Conservation (phyloP, 352 stramenopile species). For the Aphanomyces stellatus region DNA sequence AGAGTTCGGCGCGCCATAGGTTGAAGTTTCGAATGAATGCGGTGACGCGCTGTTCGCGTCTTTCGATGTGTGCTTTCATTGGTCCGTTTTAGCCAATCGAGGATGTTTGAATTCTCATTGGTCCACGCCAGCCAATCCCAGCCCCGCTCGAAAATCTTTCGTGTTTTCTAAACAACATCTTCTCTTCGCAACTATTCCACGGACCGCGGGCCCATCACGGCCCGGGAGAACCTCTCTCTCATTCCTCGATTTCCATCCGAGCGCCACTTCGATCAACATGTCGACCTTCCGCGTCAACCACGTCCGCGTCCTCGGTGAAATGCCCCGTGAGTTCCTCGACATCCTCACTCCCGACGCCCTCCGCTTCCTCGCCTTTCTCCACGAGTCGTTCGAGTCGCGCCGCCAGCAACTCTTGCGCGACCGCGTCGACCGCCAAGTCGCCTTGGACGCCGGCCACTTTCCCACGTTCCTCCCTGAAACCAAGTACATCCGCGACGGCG, state of each 20-base stretch:
- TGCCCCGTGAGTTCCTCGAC: constrained; percentile 63
- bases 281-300: constrained; percentile 6
- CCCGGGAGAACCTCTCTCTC: too few relatives aligned
- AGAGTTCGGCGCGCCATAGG: too few relatives aligned
- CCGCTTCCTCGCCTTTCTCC: constrained; percentile 88
- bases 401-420: constrained; percentile 39
- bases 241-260: not conserved
- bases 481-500: constrained; percentile 69
- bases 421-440: constrained; percentile 49
- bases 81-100: not conserved
- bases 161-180: constrained; percentile 12
- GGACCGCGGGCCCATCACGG: too few relatives aligned
- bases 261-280: not conserved
- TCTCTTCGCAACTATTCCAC: too few relatives aligned
- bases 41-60: not conserved
- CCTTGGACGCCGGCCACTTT: constrained; percentile 81
- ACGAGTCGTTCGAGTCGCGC: constrained; percentile 75
- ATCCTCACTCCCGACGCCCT: constrained; percentile 88
- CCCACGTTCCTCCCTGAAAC: constrained; percentile 85
- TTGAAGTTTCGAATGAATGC: too few relatives aligned
- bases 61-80: not conserved
- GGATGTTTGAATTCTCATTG: not conserved
- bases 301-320: constrained; percentile 80
- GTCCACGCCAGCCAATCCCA: not conserved
- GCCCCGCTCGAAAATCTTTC: constrained; percentile 2